Evolutionary conservation across 495 filamentous ascomycete genomes (phyloP).

Genomic region (Podospora comata): DNA sequence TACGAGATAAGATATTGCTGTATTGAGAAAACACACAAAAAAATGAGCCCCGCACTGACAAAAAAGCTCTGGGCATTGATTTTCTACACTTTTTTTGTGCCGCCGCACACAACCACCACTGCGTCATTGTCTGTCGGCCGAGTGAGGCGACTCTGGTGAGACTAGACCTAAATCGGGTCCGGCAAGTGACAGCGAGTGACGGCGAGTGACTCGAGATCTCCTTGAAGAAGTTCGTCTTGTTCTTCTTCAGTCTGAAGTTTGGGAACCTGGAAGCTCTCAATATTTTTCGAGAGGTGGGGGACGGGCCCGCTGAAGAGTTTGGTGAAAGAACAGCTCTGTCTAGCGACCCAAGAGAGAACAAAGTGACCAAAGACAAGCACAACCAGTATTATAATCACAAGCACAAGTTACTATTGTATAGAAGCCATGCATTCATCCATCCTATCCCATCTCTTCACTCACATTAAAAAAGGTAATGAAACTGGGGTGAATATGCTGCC

Average conservation of each 20-base stretch:
- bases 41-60: neutral
- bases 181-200: neutral
- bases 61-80: neutral
- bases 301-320: neutral
- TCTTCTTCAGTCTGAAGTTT: neutral
- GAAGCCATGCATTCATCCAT: neutral
- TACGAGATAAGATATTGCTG: neutral
- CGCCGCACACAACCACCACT: too few relatives aligned
- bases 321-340: neutral
- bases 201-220: neutral
- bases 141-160: neutral
- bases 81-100: too few relatives aligned
- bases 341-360: neutral
- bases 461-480: too few relatives aligned
- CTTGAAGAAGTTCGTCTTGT: neutral
- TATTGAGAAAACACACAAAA: neutral
- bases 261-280: neutral
- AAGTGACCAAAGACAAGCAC: neutral
- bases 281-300: neutral
- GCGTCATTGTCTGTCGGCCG: neutral
- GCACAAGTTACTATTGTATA: neutral
- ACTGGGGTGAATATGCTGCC: neutral
- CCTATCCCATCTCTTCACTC: neutral
- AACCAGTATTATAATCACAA: neutral
- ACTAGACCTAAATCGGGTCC: neutral